Percentiles rank a stretch among this genome's conserved stretches.
Conservation (phyloP, 257 asterid species). For the Nicotiana noctiflora region DNA sequence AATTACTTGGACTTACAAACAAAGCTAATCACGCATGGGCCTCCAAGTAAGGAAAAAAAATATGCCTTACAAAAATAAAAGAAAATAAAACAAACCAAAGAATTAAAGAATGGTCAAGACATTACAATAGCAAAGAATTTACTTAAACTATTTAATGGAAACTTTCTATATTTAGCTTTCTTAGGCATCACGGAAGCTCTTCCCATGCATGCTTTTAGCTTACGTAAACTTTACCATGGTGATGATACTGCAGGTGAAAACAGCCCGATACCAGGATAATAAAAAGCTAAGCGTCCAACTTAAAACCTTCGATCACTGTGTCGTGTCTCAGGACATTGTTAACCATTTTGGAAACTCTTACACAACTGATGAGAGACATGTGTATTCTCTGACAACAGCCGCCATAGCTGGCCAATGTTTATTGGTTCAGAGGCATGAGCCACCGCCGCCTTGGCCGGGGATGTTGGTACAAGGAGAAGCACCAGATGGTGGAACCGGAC, state of each 20-base stretch:
- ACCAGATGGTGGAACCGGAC: not conserved
- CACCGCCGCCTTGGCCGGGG: not conserved
- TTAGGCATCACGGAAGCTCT: not conserved
- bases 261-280: not conserved
- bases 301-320: no score
- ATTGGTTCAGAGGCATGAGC: not conserved
- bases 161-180: not conserved
- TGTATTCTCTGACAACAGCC: no score
- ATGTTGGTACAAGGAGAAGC: conserved; percentile 17
- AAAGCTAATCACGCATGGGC: not conserved
- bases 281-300: not conserved
- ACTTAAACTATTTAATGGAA: not conserved
- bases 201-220: not conserved
- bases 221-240: not conserved
- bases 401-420: no score
- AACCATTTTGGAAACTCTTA: no score
- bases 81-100: not conserved
- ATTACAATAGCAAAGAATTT: not conserved
- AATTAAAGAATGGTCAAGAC: not conserved
- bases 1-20: not conserved
- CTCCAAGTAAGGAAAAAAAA: no score
- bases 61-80: not conserved
- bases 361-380: no score
- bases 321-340: no score
- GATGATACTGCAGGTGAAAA: not conserved